phyloP scores from a whole-genome alignment of 495 filamentous ascomycete species.

The Daldinia loculata region DNA sequence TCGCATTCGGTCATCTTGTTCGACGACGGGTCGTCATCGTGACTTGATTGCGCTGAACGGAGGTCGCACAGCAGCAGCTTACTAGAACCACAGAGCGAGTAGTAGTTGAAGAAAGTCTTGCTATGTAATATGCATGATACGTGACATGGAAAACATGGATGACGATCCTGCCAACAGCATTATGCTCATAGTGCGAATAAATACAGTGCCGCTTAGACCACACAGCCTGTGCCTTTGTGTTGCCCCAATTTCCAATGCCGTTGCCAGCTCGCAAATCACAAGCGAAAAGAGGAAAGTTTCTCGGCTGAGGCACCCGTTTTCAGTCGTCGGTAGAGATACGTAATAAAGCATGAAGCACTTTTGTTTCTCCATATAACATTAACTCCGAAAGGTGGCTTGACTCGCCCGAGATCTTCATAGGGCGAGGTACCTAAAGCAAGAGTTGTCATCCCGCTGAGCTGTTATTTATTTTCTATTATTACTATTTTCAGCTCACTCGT shows the following conservation, averaged over 20 bases:
- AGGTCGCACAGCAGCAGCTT: slow-evolving; percentile 40
- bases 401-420: slow-evolving; percentile 4
- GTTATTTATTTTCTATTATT: background rate
- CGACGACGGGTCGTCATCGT: slow-evolving; percentile 33
- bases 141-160: slow-evolving; percentile 38
- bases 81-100: slow-evolving; percentile 19
- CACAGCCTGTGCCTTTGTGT: slow-evolving; percentile 13
- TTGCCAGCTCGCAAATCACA: slow-evolving; percentile 31
- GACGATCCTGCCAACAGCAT: slow-evolving; percentile 26
- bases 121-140: slow-evolving; percentile 28
- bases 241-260: slow-evolving; percentile 25
- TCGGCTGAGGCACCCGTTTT: slow-evolving; percentile 35
- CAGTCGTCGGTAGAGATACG: slow-evolving; percentile 21
- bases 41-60: slow-evolving; percentile 26
- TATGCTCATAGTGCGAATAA: slow-evolving; percentile 27
- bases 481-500: slow-evolving; percentile 1
- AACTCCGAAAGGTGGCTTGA: slow-evolving; percentile 5
- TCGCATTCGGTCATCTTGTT: slow-evolving; percentile 6
- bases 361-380: background rate
- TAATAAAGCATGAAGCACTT: background rate
- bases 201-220: slow-evolving; percentile 22
- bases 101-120: slow-evolving; percentile 3
- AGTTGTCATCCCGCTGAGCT: background rate
- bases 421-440: background rate
- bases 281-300: slow-evolving; percentile 8